Percentiles rank a stretch among this genome's conserved stretches.
Conservation (phyloP, 768 basidiomycete species). For the Termitomyces sp. region DNA sequence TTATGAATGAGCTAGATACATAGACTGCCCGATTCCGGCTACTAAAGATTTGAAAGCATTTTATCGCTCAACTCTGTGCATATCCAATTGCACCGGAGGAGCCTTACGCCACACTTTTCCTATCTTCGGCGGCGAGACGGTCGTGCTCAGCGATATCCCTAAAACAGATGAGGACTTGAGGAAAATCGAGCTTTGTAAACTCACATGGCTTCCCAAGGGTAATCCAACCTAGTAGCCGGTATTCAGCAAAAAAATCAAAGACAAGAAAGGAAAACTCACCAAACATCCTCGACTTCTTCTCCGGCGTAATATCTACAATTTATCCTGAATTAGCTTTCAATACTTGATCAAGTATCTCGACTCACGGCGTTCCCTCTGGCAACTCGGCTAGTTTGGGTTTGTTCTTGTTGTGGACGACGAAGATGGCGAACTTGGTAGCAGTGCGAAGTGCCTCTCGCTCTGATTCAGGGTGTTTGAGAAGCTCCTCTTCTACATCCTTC, state of each 20-base stretch:
- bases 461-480: slow-evolving; percentile 60
- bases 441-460: slow-evolving; percentile 66
- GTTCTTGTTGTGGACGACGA: slow-evolving; percentile 93
- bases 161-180: slow-evolving; percentile 1
- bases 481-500: slow-evolving; percentile 79
- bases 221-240: slow-evolving; percentile 61
- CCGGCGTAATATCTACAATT: slow-evolving; percentile 74
- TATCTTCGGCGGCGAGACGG: slow-evolving; percentile 48
- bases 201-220: slow-evolving; percentile 80
- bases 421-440: slow-evolving; percentile 82
- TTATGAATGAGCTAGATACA: not conserved
- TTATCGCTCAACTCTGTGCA: not conserved
- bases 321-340: slow-evolving; percentile 8
- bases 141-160: slow-evolving; percentile 82
- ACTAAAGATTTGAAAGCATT: not conserved
- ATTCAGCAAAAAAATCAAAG: not conserved
- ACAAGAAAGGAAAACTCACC: slow-evolving; percentile 41
- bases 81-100: not conserved
- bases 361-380: slow-evolving; percentile 63
- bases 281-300: slow-evolving; percentile 67
- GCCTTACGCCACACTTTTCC: slow-evolving; percentile 10
- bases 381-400: slow-evolving; percentile 81
- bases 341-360: slow-evolving; percentile 3
- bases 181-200: slow-evolving; percentile 19
- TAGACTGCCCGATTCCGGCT: too few relatives aligned